Evolutionary conservation across 192 early-diverging fungal species (phyloP), one percentile per base, ranked within the genome.

Genomic region (Mortierella antarctica): DNA sequence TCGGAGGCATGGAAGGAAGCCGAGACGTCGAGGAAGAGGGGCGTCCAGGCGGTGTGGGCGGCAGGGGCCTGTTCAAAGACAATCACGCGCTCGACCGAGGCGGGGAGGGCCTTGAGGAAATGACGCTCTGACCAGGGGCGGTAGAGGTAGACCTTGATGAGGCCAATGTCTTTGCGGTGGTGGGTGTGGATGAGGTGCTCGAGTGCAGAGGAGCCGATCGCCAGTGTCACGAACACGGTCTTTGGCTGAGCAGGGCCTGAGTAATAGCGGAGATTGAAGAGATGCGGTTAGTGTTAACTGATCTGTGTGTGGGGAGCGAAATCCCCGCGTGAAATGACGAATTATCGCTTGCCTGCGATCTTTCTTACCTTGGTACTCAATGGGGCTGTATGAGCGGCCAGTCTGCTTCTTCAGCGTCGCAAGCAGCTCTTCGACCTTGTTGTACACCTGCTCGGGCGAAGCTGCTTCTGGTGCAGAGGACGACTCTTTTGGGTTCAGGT

Each of bases 21-120:
- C 0, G 92, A 90, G 57, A 97, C 89, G 74, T 97, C 96, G 46
- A 96, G 85, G 86, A 95, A 95, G 53, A 97, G 82, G 40, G 93
- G 92, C 23, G 92, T 94, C 91, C 92, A 95, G 23, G 88, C 81
- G 60, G 88, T 89, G 18, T 91, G 83, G 69, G 86, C 80, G 49
- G 87, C 88, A 6, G 82, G 73, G 8, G 87, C 85, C 64, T 90
- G 91, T 72, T 93, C 91, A 44, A 93, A 69, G 15, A 93, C 90
- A 40, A 88, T 86, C 39, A 92, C 61, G 11, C 84, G 88, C 67
- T 88, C 87, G 10, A 89, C 91, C 8, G 92, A 86, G 23, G 60
- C 64, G 9, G 97, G 96, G 48, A 95, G 64, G 40, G 75, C 65
- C 21, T 66, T 62, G 17, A 90, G 62, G 47, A 94, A 66, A 41